Evolutionary conservation across 106 monocot species (phyloP).

Genomic region (Platanthera guangdongensis): DNA sequence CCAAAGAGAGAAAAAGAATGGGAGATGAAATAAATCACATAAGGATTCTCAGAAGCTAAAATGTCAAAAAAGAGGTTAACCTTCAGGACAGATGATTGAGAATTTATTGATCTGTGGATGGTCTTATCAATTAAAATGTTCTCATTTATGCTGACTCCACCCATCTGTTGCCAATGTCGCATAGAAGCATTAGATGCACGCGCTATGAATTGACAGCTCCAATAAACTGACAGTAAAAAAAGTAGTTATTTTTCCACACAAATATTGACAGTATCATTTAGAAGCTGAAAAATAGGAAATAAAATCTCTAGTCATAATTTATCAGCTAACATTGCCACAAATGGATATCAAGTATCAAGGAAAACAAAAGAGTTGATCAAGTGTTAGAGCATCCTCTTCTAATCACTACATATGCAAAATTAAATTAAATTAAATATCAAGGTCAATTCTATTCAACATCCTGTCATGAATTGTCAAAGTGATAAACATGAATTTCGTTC

Average conservation of each 20-base stretch:
- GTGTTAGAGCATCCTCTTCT: neutral
- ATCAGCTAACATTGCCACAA: neutral
- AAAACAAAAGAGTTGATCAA: neutral
- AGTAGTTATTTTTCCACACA: neutral
- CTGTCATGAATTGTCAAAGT: neutral
- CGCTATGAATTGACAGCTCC: slow-evolving; percentile 98
- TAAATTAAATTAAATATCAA: neutral
- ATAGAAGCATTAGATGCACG: slow-evolving; percentile 85
- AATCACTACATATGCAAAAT: neutral
- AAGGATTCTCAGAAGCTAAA: neutral
- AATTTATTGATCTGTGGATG: slow-evolving; percentile 66
- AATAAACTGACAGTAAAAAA: slow-evolving; percentile 41
- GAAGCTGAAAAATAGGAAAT: neutral
- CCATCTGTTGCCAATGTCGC: slow-evolving; percentile 97
- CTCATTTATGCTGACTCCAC: slow-evolving; percentile 77
- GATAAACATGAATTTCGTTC: neutral
- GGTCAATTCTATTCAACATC: neutral
- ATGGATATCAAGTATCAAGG: neutral
- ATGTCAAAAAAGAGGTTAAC: slow-evolving; percentile 16
- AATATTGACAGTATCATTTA: neutral
- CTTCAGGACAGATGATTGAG: slow-evolving; percentile 89
- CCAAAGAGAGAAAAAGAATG: neutral
- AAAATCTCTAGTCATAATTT: neutral
- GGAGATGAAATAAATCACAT: neutral
- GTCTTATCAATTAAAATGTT: slow-evolving; percentile 89